Base-by-base conservation (phyloP, 1,284 basidiomycete species). In the Leccinum solheimii region DNA sequence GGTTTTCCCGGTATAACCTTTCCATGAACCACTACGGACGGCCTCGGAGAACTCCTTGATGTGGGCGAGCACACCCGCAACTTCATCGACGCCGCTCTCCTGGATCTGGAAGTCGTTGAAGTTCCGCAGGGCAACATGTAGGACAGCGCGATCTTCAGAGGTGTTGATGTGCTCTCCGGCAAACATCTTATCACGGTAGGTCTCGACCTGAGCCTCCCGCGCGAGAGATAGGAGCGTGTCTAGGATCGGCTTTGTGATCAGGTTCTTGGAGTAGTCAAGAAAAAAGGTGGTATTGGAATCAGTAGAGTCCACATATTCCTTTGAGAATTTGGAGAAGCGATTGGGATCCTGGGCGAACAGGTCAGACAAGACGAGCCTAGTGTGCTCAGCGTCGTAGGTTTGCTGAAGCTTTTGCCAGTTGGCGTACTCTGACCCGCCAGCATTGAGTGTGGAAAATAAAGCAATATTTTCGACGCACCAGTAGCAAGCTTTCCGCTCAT, bases 151-250 rank as follows among this genome's bases (percentile, higher is more conserved):
- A 74, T 92, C 96, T 77, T 99, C 97, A 26, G 95, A 97, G 19
- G 95, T 96, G 83, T 99, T 98, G 85, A 99, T 98, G 79, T 98
- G 97, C 77, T 94, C 87, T 60, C 97, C 97, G 1, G 87, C 78
- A 75, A 96, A 98, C 95, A 98, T 97, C 76, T 89, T 89, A 75
- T 98, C 92, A 58, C 95, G 86, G 77, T 86, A 88, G 57, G 83
- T 75, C 83, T 97, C 94, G 64, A 99, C 87, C 61, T 87, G 78
- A 32, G 95, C 95, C 79, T 98, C 95, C 64, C 87, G 84, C 26
- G 89, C 93, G 63, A 98, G 89, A 32, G 83, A 78, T 69, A 98
- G 83, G 59, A 98, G 87, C 16, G 85, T 81, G 19, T 83, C 78
- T 64, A 95, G 84, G 75, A 98, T 87, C 64, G 93, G 87, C 69